Percentiles rank a stretch among this genome's conserved stretches.
Evolutionary conservation across 1,284 basidiomycete genomes (phyloP).

Genomic region (Cryptococcus sp.): DNA sequence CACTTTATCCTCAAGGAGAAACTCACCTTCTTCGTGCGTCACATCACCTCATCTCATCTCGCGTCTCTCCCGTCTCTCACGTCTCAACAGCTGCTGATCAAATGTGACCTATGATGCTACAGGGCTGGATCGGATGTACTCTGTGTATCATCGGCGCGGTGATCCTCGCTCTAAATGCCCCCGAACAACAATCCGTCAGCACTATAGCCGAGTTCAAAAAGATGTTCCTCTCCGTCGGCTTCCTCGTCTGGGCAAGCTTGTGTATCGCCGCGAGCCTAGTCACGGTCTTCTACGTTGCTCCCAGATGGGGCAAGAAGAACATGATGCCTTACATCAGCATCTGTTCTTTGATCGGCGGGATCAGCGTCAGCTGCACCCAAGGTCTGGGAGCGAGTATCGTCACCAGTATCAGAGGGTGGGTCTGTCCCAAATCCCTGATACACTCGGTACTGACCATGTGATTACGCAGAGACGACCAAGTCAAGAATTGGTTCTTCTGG

Average conservation of each 20-base stretch:
- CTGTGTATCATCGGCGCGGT: slow-evolving; percentile 79
- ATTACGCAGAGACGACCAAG: slow-evolving; percentile 44
- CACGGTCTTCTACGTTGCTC: slow-evolving; percentile 47
- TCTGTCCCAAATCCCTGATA: neutral
- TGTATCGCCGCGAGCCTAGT: slow-evolving; percentile 37
- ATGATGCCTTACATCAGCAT: slow-evolving; percentile 96
- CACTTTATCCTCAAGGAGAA: slow-evolving; percentile 91
- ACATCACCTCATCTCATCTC: neutral
- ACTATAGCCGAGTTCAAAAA: slow-evolving; percentile 77
- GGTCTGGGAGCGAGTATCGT: slow-evolving; percentile 91
- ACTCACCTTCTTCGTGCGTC: slow-evolving; percentile 61
- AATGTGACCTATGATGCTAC: neutral
- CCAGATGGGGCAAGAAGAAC: slow-evolving; percentile 80
- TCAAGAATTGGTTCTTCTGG: slow-evolving; percentile 74
- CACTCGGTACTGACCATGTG: slow-evolving; percentile 1
- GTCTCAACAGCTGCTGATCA: neutral
- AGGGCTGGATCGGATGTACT: slow-evolving; percentile 87
- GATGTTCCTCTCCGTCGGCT: slow-evolving; percentile 83
- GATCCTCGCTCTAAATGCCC: slow-evolving; percentile 68
- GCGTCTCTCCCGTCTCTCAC: neutral
- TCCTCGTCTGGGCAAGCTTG: slow-evolving; percentile 69
- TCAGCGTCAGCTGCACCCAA: slow-evolving; percentile 93
- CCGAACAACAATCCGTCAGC: slow-evolving; percentile 74
- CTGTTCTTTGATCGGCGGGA: slow-evolving; percentile 94
- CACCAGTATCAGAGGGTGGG: slow-evolving; percentile 78